Percentiles rank a stretch among this genome's conserved stretches.
These are phyloP conservation scores for Amylocystis lapponica DNA, from an alignment of 768 basidiomycete genomes.

Conservation along the genomic window DNA sequence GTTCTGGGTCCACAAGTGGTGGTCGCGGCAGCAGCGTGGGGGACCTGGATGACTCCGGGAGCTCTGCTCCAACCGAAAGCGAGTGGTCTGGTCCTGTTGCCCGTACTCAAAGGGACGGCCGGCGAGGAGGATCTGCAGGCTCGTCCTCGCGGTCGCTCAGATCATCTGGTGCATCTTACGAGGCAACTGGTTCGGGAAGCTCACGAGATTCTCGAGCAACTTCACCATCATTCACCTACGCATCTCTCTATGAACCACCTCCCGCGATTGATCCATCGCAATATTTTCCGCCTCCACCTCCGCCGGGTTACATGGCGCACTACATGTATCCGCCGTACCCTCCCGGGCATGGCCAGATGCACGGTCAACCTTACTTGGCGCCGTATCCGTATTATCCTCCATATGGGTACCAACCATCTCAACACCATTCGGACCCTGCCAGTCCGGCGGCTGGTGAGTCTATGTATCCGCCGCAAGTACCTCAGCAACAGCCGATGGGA, in stretches of 20 bases:
- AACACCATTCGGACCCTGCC: constrained; percentile 34
- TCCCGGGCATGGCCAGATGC: constrained; percentile 24
- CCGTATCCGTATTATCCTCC: constrained; percentile 48
- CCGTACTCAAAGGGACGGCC: constrained; percentile 51
- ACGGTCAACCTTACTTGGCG: constrained; percentile 25
- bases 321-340: constrained; percentile 28
- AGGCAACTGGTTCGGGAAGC: constrained; percentile 48
- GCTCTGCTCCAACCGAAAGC: constrained; percentile 75
- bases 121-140: constrained; percentile 43
- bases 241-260: constrained; percentile 64
- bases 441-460: constrained; percentile 24
- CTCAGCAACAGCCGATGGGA: too few relatives aligned
- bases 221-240: constrained; percentile 72
- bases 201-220: constrained; percentile 70
- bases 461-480: constrained; percentile 24
- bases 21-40: constrained; percentile 53
- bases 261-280: background rate
- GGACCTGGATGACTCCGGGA: constrained; percentile 62
- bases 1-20: constrained; percentile 54
- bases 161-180: constrained; percentile 42
- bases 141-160: constrained; percentile 54
- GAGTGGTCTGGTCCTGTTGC: constrained; percentile 65
- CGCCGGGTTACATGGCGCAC: constrained; percentile 18
- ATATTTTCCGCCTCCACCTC: constrained; percentile 21
- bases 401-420: constrained; percentile 47